Base-by-base conservation (phyloP, 164 flowering plant species). In the Vitis rupestris region DNA sequence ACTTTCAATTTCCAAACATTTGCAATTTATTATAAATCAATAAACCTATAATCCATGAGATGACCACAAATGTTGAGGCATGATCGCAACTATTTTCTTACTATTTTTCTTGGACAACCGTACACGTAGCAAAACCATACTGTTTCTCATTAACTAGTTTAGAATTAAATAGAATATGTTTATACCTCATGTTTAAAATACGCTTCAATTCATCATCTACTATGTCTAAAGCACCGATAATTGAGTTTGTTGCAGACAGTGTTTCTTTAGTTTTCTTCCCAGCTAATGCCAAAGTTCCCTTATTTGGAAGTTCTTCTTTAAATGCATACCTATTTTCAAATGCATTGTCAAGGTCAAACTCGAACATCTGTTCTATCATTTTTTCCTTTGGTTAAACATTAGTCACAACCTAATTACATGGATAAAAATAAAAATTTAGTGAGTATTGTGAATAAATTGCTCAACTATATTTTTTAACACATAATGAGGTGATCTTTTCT, bases 401-500 rank as follows among this genome's bases (percentile, higher is more conserved):
- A 10, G 65, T 31, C 53, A 10, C 10, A 56, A 44, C 13, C 37
- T 11, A 56, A 31, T 16, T 4, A 30, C 49, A 31, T 7, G 12
- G 17, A 37, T 12, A 29, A 12, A 31, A 31, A 2, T 50, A 50
- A 17, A n/a, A 52, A 54, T 29, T 13, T 3, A 3, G 15, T 30
- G 7, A 50, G 97, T 97, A 85, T 96, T 31, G 6, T 31, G 37
- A 3, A 3, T 31, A 3, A 31, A 31, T 31, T 31, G 4, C 37
- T 5, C 3, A 31, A 31, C 6, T 3, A 31, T 31, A 5, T 31
- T 5, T 31, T 98, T 97, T 98, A 96, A 76, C 93, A 96, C 68
- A 91, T 96, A 17, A 96, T 85, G 37, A 89, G 83, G 23, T 90
- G 91, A 78, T 96, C 99, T 76, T 90, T 93, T 61, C 99, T 98